A percentile compares a stretch with the other conserved stretches of the same genome.
phyloP scores from a whole-genome alignment of 129 eudicot species.

The Chrysanthemum seticuspe region DNA sequence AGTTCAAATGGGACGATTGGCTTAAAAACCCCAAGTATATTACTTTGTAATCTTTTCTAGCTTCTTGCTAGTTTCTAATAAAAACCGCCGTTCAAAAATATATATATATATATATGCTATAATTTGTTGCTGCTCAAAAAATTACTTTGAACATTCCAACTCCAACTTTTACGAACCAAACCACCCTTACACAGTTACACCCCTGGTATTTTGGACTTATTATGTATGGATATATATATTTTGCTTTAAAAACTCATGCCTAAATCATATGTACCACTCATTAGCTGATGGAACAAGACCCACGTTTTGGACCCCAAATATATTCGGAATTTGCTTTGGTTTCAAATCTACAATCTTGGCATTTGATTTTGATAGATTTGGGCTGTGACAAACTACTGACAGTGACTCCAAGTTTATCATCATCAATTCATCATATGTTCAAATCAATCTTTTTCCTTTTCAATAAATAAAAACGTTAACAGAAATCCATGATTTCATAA shows the following conservation, averaged over 20 bases:
- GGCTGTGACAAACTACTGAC: conserved; percentile 21
- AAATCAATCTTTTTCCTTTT: not conserved
- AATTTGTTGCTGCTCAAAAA: too few relatives aligned
- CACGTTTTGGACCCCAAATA: conserved; percentile 21
- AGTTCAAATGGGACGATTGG: too few relatives aligned
- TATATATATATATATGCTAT: too few relatives aligned
- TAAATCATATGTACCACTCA: conserved; percentile 1
- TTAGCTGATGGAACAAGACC: conserved; percentile 19
- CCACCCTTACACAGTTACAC: too few relatives aligned
- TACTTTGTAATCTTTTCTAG: too few relatives aligned
- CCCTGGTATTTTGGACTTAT: not conserved
- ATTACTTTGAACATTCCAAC: too few relatives aligned
- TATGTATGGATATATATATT: conserved; percentile 1
- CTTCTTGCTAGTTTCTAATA: too few relatives aligned
- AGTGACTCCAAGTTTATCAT: conserved; percentile 19
- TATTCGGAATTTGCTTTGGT: conserved; percentile 7
- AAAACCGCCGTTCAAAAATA: too few relatives aligned
- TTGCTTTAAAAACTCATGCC: conserved; percentile 14
- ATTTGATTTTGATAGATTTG: conserved; percentile 11
- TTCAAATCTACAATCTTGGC: not conserved
- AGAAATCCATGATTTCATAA: too few relatives aligned
- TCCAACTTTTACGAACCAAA: too few relatives aligned
- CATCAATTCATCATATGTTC: not conserved
- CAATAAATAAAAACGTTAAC: not conserved
- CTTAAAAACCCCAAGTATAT: too few relatives aligned